Conservation (phyloP, 2,329 filamentous ascomycete species). For the Neocatenulostroma microsporum region DNA sequence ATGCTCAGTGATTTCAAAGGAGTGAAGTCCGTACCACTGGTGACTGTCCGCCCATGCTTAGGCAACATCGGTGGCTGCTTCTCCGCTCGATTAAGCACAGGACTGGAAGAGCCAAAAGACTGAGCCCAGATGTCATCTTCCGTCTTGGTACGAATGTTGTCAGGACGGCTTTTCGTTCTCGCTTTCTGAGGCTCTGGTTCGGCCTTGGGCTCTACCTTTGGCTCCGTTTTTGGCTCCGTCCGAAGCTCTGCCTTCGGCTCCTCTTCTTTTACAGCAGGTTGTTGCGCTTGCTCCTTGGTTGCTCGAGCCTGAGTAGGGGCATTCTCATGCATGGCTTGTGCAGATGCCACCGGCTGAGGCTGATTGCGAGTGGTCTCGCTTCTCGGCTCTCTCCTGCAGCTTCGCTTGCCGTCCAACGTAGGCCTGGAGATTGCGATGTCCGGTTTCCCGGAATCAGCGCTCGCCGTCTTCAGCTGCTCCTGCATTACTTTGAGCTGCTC, state of each 20-base stretch:
- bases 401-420: too few relatives aligned
- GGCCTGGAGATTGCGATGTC: conserved; percentile 8
- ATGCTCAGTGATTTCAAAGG: conserved; percentile 23
- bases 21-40: conserved; percentile 19
- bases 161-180: neutral
- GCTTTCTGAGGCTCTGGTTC: neutral
- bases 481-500: conserved; percentile 46
- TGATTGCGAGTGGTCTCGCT: too few relatives aligned
- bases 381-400: too few relatives aligned
- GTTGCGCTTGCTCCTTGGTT: too few relatives aligned
- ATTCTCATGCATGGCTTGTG: too few relatives aligned
- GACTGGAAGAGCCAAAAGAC: conserved; percentile 14
- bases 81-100: conserved; percentile 4
- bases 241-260: neutral
- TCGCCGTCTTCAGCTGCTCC: conserved; percentile 16
- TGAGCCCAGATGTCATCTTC: conserved; percentile 22
- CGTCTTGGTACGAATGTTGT: conserved; percentile 5
- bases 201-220: conserved; percentile 4
- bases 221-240: neutral
- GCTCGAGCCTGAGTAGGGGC: too few relatives aligned
- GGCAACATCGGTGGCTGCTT: conserved; percentile 11
- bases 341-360: too few relatives aligned
- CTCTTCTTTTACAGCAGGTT: neutral
- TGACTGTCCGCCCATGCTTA: conserved; percentile 16
- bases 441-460: conserved; percentile 8